Evolutionary conservation across 345 rosid species (phyloP).

Genomic region (Laguncularia racemosa): DNA sequence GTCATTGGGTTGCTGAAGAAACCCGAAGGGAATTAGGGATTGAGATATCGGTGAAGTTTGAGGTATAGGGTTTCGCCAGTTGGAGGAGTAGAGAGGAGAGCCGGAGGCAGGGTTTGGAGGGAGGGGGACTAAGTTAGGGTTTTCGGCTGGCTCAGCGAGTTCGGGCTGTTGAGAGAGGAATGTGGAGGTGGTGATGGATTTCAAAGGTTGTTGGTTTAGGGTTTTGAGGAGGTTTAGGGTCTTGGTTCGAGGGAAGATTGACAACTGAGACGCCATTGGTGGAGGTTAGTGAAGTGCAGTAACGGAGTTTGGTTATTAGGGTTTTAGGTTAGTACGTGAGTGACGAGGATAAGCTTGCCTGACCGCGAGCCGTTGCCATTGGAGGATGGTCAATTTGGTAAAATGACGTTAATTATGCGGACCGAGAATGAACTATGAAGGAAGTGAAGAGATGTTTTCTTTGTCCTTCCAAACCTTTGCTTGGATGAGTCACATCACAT

Average conservation of each 20-base stretch:
- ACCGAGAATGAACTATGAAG: no score
- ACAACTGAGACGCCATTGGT: constrained; percentile 53
- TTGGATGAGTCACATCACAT: no score
- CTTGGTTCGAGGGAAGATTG: constrained; percentile 37
- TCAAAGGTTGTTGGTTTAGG: constrained; percentile 20
- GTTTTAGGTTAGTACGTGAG: not conserved
- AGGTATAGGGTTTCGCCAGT: constrained; percentile 67
- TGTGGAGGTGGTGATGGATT: constrained; percentile 49
- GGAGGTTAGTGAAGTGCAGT: constrained; percentile 2
- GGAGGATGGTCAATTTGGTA: no score
- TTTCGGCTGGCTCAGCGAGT: constrained; percentile 36
- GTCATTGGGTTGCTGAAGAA: constrained; percentile 20
- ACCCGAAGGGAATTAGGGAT: constrained; percentile 40
- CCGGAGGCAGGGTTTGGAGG: constrained; percentile 91
- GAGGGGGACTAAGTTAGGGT: constrained; percentile 18
- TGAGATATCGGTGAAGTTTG: constrained; percentile 16
- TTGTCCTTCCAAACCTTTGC: no score
- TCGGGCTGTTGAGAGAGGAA: constrained; percentile 65
- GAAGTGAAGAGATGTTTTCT: no score
- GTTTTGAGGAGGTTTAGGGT: constrained; percentile 25
- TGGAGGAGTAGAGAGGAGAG: constrained; percentile 73
- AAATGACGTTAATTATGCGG: no score
- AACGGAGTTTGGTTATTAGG: not conserved
- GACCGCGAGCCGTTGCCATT: no score
- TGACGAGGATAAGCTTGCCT: not conserved